Conservation (phyloP, 371 early-diverging fungal genomes). For the Conidiobolus incongruus region DNA sequence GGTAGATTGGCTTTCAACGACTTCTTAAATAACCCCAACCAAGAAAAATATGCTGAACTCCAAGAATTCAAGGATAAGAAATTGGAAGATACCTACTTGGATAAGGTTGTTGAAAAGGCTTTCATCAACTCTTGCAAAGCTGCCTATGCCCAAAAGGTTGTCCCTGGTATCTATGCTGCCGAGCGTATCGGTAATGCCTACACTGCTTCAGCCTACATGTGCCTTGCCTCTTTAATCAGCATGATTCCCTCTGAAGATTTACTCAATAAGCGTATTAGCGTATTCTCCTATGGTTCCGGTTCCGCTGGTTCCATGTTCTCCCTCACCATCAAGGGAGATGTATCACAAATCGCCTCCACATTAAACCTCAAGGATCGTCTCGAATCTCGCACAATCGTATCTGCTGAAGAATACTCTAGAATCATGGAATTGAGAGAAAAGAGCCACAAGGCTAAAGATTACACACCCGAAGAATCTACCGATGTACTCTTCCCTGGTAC, state of each 20-base stretch:
- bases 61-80: constrained; percentile 25
- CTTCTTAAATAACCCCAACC: constrained; percentile 52
- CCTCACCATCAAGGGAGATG: constrained; percentile 45
- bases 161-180: constrained; percentile 56
- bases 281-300: constrained; percentile 96
- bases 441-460: constrained; percentile 60
- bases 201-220: constrained; percentile 80
- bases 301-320: constrained; percentile 88
- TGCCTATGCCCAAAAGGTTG: constrained; percentile 47
- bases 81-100: constrained; percentile 50
- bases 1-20: constrained; percentile 74
- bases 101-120: constrained; percentile 74
- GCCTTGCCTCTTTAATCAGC: constrained; percentile 64
- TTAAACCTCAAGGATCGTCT: constrained; percentile 50
- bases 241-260: constrained; percentile 40
- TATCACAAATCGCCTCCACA: constrained; percentile 27
- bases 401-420: constrained; percentile 51
- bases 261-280: constrained; percentile 54
- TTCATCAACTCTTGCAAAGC: constrained; percentile 58
- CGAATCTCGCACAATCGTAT: constrained; percentile 39
- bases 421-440: constrained; percentile 74
- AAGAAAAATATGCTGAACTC: constrained; percentile 28
- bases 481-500: constrained; percentile 30
- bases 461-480: constrained; percentile 43
- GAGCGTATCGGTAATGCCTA: constrained; percentile 95